Evolutionary conservation across 2,329 filamentous ascomycete genomes (phyloP).

Genomic region (Colletotrichum sp.): DNA sequence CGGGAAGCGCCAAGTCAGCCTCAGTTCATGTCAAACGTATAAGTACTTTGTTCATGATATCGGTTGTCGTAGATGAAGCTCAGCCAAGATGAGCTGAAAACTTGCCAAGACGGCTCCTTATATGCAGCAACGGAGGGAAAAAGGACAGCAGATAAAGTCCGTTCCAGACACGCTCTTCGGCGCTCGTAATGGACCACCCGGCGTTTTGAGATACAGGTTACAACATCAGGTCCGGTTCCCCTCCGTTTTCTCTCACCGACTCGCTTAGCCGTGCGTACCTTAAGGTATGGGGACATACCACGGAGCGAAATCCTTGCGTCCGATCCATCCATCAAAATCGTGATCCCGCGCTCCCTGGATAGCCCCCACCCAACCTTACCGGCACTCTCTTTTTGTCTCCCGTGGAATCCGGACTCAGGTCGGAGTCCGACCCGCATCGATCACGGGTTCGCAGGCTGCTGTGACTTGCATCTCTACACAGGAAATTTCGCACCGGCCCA

Average conservation of each 20-base stretch:
- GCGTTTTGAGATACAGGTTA: background rate
- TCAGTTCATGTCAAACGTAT: too few relatives aligned
- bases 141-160: background rate
- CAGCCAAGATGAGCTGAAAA: too few relatives aligned
- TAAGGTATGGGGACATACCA: too few relatives aligned
- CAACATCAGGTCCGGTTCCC: background rate
- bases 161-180: too few relatives aligned
- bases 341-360: background rate
- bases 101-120: too few relatives aligned
- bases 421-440: conserved; percentile 10
- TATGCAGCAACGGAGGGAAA: background rate
- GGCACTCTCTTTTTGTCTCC: background rate
- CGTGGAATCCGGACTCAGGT: background rate
- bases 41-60: too few relatives aligned
- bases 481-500: background rate
- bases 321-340: conserved; percentile 8
- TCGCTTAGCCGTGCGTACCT: background rate
- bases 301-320: background rate
- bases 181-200: too few relatives aligned
- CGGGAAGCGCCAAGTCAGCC: background rate
- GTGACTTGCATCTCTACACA: background rate
- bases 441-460: background rate
- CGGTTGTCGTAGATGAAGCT: too few relatives aligned
- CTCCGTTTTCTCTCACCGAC: background rate
- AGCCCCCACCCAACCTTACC: background rate